Conservation (phyloP, 1,284 basidiomycete species). For the Cystobasidiaceae sp. region DNA sequence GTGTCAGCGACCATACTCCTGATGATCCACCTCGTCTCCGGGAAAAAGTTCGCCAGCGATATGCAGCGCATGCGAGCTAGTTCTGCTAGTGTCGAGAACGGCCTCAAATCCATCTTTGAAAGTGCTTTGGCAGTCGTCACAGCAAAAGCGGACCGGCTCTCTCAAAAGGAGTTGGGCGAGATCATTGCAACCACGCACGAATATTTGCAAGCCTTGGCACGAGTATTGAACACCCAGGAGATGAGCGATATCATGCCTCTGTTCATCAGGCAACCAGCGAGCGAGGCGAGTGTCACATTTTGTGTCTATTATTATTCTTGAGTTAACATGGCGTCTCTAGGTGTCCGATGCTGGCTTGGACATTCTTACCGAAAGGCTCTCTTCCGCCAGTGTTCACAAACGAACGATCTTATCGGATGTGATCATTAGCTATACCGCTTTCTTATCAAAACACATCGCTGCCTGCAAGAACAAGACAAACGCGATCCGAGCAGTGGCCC, state of each 20-base stretch:
- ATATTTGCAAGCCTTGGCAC: background rate
- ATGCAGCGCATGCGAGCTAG: constrained; percentile 35
- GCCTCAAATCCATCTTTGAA: no score
- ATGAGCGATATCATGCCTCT: background rate
- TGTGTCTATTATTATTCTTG: background rate
- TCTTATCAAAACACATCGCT: background rate
- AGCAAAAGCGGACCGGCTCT: no score
- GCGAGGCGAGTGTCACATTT: background rate
- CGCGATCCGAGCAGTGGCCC: background rate
- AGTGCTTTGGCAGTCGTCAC: no score
- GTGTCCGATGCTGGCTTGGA: background rate
- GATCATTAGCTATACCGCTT: background rate
- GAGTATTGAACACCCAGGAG: background rate
- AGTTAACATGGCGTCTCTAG: background rate
- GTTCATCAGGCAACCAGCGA: background rate
- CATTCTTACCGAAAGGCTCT: background rate
- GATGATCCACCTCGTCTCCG: constrained; percentile 32
- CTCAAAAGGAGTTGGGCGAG: background rate
- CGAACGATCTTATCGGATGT: background rate
- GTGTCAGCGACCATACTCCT: constrained; percentile 21
- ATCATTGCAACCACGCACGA: background rate
- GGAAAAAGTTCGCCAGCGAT: constrained; percentile 38
- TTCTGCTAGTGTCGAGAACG: no score
- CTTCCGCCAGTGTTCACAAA: background rate
- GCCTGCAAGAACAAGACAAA: background rate